Base-by-base conservation (phyloP, 192 early-diverging fungal genomes). In the Linnemannia schmuckeri region DNA sequence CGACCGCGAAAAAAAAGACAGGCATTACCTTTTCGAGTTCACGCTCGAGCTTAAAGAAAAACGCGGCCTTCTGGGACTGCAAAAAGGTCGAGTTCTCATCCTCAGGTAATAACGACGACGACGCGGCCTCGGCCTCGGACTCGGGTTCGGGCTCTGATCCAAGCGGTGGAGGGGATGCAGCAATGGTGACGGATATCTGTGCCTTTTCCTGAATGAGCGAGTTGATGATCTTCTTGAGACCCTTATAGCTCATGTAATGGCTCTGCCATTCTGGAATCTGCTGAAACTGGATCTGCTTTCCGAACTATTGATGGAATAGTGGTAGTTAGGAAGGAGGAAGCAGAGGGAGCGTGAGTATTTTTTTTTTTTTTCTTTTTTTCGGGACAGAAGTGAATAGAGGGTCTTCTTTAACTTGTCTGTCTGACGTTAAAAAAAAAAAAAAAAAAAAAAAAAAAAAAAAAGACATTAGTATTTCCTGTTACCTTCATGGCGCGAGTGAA, bases 221-320 rank as follows among this genome's bases (percentile, higher is more conserved):
- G 76, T 95, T 97, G 80, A 99, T 99, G 61, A 99, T 97, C 90
- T 99, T 99, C 89, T 99, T 99, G 69, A 99, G 94, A 33, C 92
- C 97, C 90, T 99, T 99, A 92, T 99, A 99, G 92, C 95, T 97
- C 90, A 99, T 93, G 88, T 98, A 99, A 88, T 99, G 96, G 70
- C 92, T 93, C 44, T 95, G 93, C 98, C 98, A 99, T 90, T 99
- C 98, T 72, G 95, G 92, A 76, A 95, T 92, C 85, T 95, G 96
- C 82, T 97, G 97, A 75, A 93, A 94, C 90, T 97, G 96, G 79
- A 99, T 98, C 88, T 96, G 96, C 90, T 99, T 99, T 88, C 98
- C 98, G 88, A 99, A 99, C 97, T 99, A 88, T 75, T 20, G 24
- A 12, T 24, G 20, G 20, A 49, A 33, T 3, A 37, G 18, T 27